Base-by-base conservation (phyloP, 768 basidiomycete species). In the Russula griseocarnosa region DNA sequence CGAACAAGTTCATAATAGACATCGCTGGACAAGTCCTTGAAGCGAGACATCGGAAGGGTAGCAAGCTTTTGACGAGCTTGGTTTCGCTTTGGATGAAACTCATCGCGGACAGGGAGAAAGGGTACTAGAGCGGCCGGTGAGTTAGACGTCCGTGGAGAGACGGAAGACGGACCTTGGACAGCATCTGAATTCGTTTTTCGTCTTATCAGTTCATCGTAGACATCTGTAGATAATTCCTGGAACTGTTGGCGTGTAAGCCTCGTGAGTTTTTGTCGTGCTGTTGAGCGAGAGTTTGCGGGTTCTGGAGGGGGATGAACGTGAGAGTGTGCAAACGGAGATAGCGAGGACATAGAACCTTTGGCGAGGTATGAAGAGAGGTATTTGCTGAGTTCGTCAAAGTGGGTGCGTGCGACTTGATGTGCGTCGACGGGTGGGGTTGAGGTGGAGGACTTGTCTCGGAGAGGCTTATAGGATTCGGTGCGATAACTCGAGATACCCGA, bases 41-140 rank as follows among this genome's bases (percentile, higher is more conserved):
- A 98, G 16, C 95, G 83, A 30, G 87, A 80, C 22, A 86, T 80
- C 1, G 94, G 93, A 18, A 98, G 82, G 0, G 94, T 98, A 2
- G 96, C 94, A 38, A 98, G 84, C 76, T 98, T 98, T 76, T 98
- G 96, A 46, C 96, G 84, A 1, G 96, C 96, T 76, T 97, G 96
- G 73, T 98, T 98, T 55, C 97, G 87, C 76, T 98, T 99, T 10
- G 96, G 95, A 75, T 98, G 97, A 73, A 98, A 98, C 67, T 98
- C 96, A 61, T 90, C 86, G 61, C 92, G 85, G 3, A 94, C 85
- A 28, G 94, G 93, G 24, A 99, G 83, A 77, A 94, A 98, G 46
- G 94, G 88, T 36, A 88, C 92, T 92, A 46, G 67, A 20, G 46
- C 24, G 58, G 38, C 32, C 38, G 14, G 36, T 58, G 28, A 50